Conservation (phyloP, 1,284 basidiomycete species). For the Fomitopsis betulina region DNA sequence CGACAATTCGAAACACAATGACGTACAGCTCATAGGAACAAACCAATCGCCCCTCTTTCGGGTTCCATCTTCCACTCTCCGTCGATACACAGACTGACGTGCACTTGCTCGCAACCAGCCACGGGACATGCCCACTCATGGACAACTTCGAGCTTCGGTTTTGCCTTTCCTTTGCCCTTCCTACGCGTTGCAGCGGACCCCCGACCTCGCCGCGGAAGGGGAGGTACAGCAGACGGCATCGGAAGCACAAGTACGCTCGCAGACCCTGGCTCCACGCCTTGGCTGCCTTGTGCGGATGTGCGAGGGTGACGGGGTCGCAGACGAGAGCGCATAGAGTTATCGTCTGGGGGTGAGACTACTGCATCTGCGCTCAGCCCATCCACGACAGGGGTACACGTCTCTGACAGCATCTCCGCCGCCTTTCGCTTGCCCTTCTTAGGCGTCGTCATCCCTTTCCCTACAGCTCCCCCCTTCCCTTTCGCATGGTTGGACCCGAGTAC, state of each 20-base stretch:
- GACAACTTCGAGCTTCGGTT: slow-evolving; percentile 38
- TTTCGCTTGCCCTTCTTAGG: slow-evolving; percentile 17
- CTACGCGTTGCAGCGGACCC: slow-evolving; percentile 2
- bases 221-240: background rate
- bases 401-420: slow-evolving; percentile 12
- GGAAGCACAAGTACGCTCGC: background rate
- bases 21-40: slow-evolving; percentile 34
- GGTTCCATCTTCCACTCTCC: slow-evolving; percentile 46
- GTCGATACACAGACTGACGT: slow-evolving; percentile 49
- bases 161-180: slow-evolving; percentile 35
- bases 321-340: slow-evolving; percentile 46
- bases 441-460: background rate
- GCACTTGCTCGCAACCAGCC: slow-evolving; percentile 42
- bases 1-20: background rate
- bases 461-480: background rate
- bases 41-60: slow-evolving; percentile 38
- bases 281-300: background rate
- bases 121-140: slow-evolving; percentile 64
- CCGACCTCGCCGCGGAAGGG: slow-evolving; percentile 3
- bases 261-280: background rate
- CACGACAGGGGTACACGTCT: slow-evolving; percentile 2
- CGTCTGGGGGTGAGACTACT: slow-evolving; percentile 7
- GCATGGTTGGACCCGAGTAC: background rate
- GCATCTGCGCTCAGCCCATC: background rate
- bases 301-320: slow-evolving; percentile 40